Evolutionary conservation across 208 protist genomes (phyloP), one percentile per base, ranked within the genome.

Genomic region (Acanthamoeba sp.): DNA sequence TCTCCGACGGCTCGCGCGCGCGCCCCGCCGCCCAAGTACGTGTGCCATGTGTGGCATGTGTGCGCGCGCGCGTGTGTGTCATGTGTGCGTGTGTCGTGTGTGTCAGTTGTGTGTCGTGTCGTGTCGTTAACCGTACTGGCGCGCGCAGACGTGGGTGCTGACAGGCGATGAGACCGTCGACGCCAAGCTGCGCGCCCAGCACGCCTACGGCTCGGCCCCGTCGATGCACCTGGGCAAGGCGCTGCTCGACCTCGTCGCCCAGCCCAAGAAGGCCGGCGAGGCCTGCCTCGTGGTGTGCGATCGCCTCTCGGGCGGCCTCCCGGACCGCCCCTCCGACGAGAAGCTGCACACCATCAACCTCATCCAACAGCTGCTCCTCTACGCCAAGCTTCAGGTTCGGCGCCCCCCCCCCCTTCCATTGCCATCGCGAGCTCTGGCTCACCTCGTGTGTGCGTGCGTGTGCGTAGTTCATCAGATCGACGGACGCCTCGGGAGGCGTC

Each of bases 321-420:
- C 73, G 32, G 57, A 45, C 42, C 42, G 34, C 7, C 16, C 24
- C 27, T 52, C 48, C 29, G 48, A 80, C 22, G 93, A 95, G 22
- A 95, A 96, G 85, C 50, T 95, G 10, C 80, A 95, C 10, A 91
- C 94, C 24, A 95, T 96, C 66, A 95, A 95, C 52, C 32, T 95
- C 14, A 95, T 96, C 66, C 94, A 96, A 66, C 90, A 96, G 78
- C 32, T 96, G 29, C 59, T 96, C 9, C 78, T 94, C 38, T 95
- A 96, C 38, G 94, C 94, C 12, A 96, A 96, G 42, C 34, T 96
- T 29, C 73, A 95, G 42, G 38, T 96, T 29, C 20, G 94, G 84
- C 82, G 62, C 89, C 82, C n/a, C 32, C 29, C 40, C 64, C 90
- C 18, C 40, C 6, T 66, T 16, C 27, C 71, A 55, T n/a, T 29